Base-by-base conservation (phyloP, 73 alveolate species). In the Stentor coeruleus region DNA sequence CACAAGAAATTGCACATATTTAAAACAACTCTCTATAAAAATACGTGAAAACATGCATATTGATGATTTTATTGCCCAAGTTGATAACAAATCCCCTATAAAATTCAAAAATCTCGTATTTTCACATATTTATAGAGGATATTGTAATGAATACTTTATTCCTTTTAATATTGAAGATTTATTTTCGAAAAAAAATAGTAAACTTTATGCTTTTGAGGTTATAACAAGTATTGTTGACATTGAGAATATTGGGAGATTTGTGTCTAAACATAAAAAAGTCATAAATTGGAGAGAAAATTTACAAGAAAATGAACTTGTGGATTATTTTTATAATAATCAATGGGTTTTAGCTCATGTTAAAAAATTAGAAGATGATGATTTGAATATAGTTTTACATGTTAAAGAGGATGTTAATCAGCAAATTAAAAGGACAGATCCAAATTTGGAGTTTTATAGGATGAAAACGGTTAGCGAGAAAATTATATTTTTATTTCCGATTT, bases 201-300 rank as follows among this genome's bases (percentile, higher is more conserved):
- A 49, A 49, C 66, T 49, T 49, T 49, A 20, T 49, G 66, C 20
- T 49, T 49, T 49, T 49, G 66, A 49, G 66, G 66, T 49, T 49
- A 11, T 49, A 11, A 20, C 66, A 11, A 11, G 20, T 49, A 11
- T 49, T 11, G 6, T 20, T 11, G 66, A 49, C 6, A 20, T 49
- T 49, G 66, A 49, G 20, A 49, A 20, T 49, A 20, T 20, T 20
- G 20, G 66, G 28, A 49, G 20, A 20, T 49, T 49, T 49, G 6
- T 49, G 6, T 49, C 20, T 49, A 49, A 49, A 11, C 28, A 49
- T 49, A 6, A 20, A 49, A 49, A 49, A 49, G 20, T 6, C 20
- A 6, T 20, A 11, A 20, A 6, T 49, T 49, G 66, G 66, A 6
- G 66, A 49, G 66, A 49, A 6, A 20, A 49, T 20, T 20, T 49